Evolutionary conservation across 2,329 filamentous ascomycete genomes (phyloP), one percentile per base, ranked within the genome.

Genomic region (Rutstroemia sydowiana): DNA sequence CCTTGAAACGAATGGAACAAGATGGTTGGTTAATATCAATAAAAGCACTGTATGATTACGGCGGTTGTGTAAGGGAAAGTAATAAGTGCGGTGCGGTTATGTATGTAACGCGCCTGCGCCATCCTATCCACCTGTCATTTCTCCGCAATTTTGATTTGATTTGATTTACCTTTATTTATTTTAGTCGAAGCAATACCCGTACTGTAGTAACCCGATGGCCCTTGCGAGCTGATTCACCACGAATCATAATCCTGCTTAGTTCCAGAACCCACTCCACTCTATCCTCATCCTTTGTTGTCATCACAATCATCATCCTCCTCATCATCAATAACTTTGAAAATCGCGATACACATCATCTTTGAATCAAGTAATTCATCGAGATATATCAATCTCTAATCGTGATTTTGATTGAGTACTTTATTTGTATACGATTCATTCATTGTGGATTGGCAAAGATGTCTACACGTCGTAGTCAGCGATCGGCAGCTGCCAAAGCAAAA

Each of bases 381-480:
- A 46, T 46, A 14, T 32, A 43, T n/a, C 32, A 39, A 48, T 41
- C 42, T 4, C 10, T 20, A 36, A 37, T 21, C 42, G 20, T 47
- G 36, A 20, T 37, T 20, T 43, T 48, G 28, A 42, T 16, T 48
- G 47, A 21, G 30, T 36, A 42, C 42, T 21, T 34, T 30, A 31
- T 16, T 46, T 20, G 14, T 40, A 47, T 43, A 54, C 48, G 42
- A 48, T 53, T 56, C n/a, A n/a, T n/a, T 8, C n/a, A 45, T 14
- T 34, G 30, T 39, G 45, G n/a, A n/a, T 43, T 18, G 32, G 31
- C 53, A 56, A 45, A n/a, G 36, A 65, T 66, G 64, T 51, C 58
- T 42, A 52, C 60, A 16, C 63, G 61, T 55, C 62, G 63, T 40
- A 64, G 61, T 52, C 61, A 61, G 43, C 64, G 64, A 18, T 55